Conservation (phyloP, 306 rosid species). For the Prunus davidiana region DNA sequence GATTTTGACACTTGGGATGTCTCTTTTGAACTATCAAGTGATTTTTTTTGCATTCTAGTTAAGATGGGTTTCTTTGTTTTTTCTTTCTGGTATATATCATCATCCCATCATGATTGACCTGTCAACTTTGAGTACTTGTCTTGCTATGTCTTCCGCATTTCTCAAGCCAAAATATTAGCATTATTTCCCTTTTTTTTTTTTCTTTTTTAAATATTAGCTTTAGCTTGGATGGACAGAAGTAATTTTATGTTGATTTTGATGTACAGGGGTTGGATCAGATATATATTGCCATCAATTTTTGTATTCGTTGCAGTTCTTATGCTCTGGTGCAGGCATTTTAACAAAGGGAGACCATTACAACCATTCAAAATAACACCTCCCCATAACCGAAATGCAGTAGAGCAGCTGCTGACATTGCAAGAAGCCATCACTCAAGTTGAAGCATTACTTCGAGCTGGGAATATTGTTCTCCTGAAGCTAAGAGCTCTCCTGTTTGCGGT, state of each 20-base stretch:
- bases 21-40: too few relatives aligned
- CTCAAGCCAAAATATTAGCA: constrained; percentile 10
- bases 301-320: constrained; percentile 53
- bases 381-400: constrained; percentile 74
- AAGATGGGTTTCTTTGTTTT: too few relatives aligned
- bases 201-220: background rate
- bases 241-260: constrained; percentile 13
- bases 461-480: constrained; percentile 75
- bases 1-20: too few relatives aligned
- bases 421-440: constrained; percentile 80
- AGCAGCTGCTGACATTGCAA: constrained; percentile 80
- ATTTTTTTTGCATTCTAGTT: too few relatives aligned
- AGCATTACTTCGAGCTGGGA: constrained; percentile 70
- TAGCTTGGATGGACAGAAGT: constrained; percentile 6
- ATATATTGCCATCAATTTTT: constrained; percentile 56
- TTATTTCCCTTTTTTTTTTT: background rate
- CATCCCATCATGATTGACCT: too few relatives aligned
- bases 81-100: too few relatives aligned
- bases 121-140: background rate
- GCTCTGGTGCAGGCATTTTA: constrained; percentile 68
- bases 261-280: constrained; percentile 89
- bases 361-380: constrained; percentile 67
- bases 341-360: constrained; percentile 52
- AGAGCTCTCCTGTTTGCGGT: constrained; percentile 87
- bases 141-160: background rate